Base-by-base conservation (phyloP, 768 basidiomycete genomes). In the Exidia glandulosa region DNA sequence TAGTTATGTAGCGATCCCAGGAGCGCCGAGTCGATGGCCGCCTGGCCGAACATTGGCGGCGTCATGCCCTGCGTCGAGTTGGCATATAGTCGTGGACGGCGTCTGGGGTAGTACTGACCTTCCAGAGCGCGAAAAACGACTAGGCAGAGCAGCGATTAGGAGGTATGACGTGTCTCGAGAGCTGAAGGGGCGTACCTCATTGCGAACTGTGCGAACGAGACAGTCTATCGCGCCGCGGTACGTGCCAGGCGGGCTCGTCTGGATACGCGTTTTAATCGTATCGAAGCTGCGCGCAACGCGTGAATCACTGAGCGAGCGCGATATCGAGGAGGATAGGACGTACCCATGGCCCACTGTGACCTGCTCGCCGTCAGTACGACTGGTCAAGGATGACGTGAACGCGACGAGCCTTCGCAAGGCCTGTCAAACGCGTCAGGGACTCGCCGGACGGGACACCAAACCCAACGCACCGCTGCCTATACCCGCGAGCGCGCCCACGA, bases 1-100 rank as follows among this genome's bases (percentile, higher is more conserved):
- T 87, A 89, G 66, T 86, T 86, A 69, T 88, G 85, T 33, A 87
- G 71, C 16, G 84, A 85, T 31, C 86, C 86, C 60, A 86, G 75
- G 23, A 87, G 76, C 30, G 88, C 73, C 23, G 86, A 84, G 67
- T 89, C 87, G 59, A 85, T 84, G 47, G 82, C 79, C 16, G 84
- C 81, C 87, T 86, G 87, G 13, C 85, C 86, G 3, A 87, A 75
- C 16, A 84, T 83, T 5, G 86, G 87, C 23, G 86, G 84, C 2
- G 85, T 84, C 10, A 83, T 85, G 7, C 86, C 86, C 60, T 63
- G 48, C 12, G 34, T 29, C 23, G 23, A 31, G 31, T 13, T 12
- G 10, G 55, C 6, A 37, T 3, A 3, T 34, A 3, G n/a, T 16
- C 36, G 48, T 29, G 12, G 7, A 32, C n/a, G n/a, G 25, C 29